Evolutionary conservation across 306 rosid genomes (phyloP).

Genomic region (Trifolium dubium): DNA sequence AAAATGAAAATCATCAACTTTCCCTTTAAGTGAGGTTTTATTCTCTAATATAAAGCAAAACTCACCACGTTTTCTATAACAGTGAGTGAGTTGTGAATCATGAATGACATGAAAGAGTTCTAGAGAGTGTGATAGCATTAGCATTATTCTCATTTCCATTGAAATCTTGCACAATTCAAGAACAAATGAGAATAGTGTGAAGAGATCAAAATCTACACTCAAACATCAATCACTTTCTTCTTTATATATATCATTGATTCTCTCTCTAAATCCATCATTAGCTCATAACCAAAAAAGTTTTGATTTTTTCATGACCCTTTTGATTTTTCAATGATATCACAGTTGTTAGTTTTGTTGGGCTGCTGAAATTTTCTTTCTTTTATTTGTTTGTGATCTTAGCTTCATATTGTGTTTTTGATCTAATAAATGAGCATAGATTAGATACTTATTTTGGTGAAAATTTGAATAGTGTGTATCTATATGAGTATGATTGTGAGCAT

Average conservation of each 20-base stretch:
- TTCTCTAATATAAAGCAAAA: not conserved
- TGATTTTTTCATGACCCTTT: slow-evolving; percentile 35
- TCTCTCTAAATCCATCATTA: not conserved
- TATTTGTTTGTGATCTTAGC: slow-evolving; percentile 40
- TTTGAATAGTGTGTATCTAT: not conserved
- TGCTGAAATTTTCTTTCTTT: slow-evolving; percentile 15
- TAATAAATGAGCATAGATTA: slow-evolving; percentile 1
- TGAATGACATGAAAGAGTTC: not conserved
- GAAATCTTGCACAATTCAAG: slow-evolving; percentile 47
- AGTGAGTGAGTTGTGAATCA: not conserved
- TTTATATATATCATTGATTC: slow-evolving; percentile 23
- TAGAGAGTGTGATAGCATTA: not conserved
- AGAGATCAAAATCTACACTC: slow-evolving; percentile 35
- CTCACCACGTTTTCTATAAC: slow-evolving; percentile 17
- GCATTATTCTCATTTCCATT: slow-evolving; percentile 39
- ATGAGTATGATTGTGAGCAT: slow-evolving; percentile 4
- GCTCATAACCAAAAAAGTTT: slow-evolving; percentile 17
- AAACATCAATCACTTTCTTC: slow-evolving; percentile 34
- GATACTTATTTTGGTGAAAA: slow-evolving; percentile 39
- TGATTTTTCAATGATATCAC: not conserved
- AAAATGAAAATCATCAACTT: slow-evolving; percentile 7
- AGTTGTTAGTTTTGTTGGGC: slow-evolving; percentile 33
- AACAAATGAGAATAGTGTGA: slow-evolving; percentile 43
- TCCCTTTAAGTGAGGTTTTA: slow-evolving; percentile 27
- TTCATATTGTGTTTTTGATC: slow-evolving; percentile 27